phyloP scores from a whole-genome alignment of 1,284 basidiomycete genomes.

The Apiotrichum sp. region DNA sequence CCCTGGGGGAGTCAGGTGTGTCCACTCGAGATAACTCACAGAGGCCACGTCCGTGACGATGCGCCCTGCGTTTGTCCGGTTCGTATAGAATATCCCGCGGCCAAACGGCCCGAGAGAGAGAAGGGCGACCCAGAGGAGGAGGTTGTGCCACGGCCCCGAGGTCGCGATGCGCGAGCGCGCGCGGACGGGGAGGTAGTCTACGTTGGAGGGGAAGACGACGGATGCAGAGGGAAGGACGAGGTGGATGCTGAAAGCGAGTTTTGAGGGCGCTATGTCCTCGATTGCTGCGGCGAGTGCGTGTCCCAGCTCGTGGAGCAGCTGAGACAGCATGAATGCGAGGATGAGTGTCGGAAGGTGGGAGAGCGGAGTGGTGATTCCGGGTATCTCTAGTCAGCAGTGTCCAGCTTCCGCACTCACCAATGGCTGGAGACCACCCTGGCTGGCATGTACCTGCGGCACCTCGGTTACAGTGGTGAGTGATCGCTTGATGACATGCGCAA shows the following conservation, averaged over 20 bases:
- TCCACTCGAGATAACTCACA: no score
- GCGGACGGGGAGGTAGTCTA: constrained; percentile 28
- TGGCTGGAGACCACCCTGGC: constrained; percentile 26
- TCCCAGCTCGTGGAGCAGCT: constrained; percentile 43
- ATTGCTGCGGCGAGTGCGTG: constrained; percentile 40
- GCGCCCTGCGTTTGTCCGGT: constrained; percentile 20
- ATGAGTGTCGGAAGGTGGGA: constrained; percentile 38
- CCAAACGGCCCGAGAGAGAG: constrained; percentile 4
- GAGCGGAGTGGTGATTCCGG: constrained; percentile 42
- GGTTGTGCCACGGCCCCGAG: constrained; percentile 41
- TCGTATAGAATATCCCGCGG: constrained; percentile 25
- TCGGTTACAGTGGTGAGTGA: not conserved
- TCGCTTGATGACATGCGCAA: not conserved
- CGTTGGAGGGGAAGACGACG: constrained; percentile 32
- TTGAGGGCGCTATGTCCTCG: constrained; percentile 33
- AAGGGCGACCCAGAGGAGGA: constrained; percentile 26
- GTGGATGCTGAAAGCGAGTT: constrained; percentile 29
- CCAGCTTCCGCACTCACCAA: constrained; percentile 25
- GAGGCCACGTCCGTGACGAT: constrained; percentile 27
- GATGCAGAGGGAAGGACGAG: constrained; percentile 35
- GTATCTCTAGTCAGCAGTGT: no score
- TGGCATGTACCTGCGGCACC: constrained; percentile 3
- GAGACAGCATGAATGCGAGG: constrained; percentile 35
- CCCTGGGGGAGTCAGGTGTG: no score
- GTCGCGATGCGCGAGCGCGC: constrained; percentile 38